phyloP scores from a whole-genome alignment of 2,329 filamentous ascomycete species.

The Thelonectria discophora region DNA sequence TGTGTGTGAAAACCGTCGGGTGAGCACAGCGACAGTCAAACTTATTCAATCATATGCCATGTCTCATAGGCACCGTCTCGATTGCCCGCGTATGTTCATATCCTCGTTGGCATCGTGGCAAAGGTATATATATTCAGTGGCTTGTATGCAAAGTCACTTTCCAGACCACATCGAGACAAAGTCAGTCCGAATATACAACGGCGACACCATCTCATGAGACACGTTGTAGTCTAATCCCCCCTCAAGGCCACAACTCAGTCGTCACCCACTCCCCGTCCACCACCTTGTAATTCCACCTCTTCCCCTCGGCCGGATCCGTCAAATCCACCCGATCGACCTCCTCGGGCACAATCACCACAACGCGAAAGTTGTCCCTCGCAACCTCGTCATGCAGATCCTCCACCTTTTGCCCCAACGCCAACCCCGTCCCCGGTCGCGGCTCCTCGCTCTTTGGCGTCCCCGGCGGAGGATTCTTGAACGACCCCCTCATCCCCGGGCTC shows the following conservation, averaged over 20 bases:
- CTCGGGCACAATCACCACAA: constrained; percentile 82
- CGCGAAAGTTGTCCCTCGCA: constrained; percentile 79
- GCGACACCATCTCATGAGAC: too few relatives aligned
- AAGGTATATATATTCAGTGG: too few relatives aligned
- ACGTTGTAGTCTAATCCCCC: too few relatives aligned
- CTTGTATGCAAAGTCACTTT: too few relatives aligned
- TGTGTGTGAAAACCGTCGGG: too few relatives aligned
- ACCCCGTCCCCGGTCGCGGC: constrained; percentile 52
- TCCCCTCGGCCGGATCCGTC: constrained; percentile 68
- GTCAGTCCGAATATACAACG: too few relatives aligned
- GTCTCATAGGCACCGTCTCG: too few relatives aligned
- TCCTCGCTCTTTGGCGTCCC: constrained; percentile 67
- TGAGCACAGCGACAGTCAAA: too few relatives aligned
- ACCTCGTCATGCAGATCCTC: constrained; percentile 74
- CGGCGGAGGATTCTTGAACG: constrained; percentile 77
- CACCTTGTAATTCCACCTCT: constrained; percentile 74
- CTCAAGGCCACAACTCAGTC: constrained; percentile 71
- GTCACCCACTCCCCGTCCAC: constrained; percentile 68
- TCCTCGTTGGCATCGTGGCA: too few relatives aligned
- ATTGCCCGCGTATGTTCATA: too few relatives aligned
- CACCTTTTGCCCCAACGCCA: constrained; percentile 75
- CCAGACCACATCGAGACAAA: too few relatives aligned
- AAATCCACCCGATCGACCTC: constrained; percentile 81
- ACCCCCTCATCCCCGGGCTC: constrained; percentile 79
- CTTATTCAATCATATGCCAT: too few relatives aligned